Evolutionary conservation across 2,329 filamentous ascomycete genomes (phyloP).

Genomic region (Aspergillus japonicus): DNA sequence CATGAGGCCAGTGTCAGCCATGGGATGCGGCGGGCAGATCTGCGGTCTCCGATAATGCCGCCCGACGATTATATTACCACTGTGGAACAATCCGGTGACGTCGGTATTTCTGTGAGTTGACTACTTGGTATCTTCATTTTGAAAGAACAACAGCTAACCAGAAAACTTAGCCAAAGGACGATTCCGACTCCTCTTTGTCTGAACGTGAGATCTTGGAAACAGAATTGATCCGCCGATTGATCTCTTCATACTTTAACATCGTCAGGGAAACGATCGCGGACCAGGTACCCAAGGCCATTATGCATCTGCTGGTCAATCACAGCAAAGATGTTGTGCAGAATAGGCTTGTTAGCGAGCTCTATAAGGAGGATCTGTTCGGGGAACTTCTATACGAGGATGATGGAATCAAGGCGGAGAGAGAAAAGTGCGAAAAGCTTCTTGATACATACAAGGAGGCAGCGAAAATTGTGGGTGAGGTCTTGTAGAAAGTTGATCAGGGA

Average conservation of each 20-base stretch:
- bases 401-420: constrained; percentile 91
- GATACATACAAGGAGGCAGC: constrained; percentile 96
- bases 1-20: constrained; percentile 79
- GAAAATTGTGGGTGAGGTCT: constrained; percentile 95
- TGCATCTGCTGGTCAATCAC: constrained; percentile 98
- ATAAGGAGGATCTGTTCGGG: constrained; percentile 86
- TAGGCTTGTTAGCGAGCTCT: constrained; percentile 89
- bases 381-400: constrained; percentile 97
- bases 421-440: constrained; percentile 96
- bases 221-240: constrained; percentile 91
- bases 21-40: constrained; percentile 70
- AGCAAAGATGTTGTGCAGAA: constrained; percentile 98
- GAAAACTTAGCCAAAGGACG: constrained; percentile 37
- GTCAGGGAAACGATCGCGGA: constrained; percentile 98
- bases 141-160: constrained; percentile 8
- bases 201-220: constrained; percentile 97
- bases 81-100: constrained; percentile 44
- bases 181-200: constrained; percentile 79
- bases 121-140: background rate
- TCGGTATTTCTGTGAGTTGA: constrained; percentile 49
- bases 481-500: constrained; percentile 50
- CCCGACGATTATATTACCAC: constrained; percentile 40
- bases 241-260: constrained; percentile 98
- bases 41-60: constrained; percentile 45
- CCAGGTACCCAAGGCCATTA: constrained; percentile 96